Percentiles rank a stretch among this genome's conserved stretches.
Evolutionary conservation across 306 rosid genomes (phyloP).

Genomic region (Lathyrus oleraceus): DNA sequence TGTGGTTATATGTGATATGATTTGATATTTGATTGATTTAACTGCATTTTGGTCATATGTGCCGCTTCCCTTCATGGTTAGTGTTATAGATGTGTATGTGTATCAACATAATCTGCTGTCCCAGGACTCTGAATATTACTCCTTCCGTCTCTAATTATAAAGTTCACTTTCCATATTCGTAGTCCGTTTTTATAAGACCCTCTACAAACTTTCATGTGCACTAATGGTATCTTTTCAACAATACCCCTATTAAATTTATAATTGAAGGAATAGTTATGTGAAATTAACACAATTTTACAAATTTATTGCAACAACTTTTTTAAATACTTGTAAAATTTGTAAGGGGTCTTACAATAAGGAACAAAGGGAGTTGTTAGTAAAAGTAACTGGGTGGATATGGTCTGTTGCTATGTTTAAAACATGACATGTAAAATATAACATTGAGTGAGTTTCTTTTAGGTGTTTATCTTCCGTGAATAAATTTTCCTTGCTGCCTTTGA

Average conservation of each 20-base stretch:
- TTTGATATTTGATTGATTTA: slow-evolving; percentile 15
- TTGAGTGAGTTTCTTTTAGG: slow-evolving; percentile 15
- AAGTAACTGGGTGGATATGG: slow-evolving; percentile 2
- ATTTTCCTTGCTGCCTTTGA: slow-evolving; percentile 37
- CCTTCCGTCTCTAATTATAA: too few relatives aligned
- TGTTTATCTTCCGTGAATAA: slow-evolving; percentile 28
- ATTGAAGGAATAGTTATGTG: too few relatives aligned
- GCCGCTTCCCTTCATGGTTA: slow-evolving; percentile 9
- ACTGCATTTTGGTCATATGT: neutral
- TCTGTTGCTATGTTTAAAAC: slow-evolving; percentile 17
- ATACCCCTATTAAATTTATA: too few relatives aligned
- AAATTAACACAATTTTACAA: too few relatives aligned
- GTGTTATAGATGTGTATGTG: slow-evolving; percentile 15
- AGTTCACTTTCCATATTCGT: too few relatives aligned
- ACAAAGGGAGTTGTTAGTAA: neutral
- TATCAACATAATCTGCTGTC: neutral
- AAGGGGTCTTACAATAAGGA: too few relatives aligned
- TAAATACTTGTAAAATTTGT: too few relatives aligned
- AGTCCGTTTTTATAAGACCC: too few relatives aligned
- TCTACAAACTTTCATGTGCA: too few relatives aligned
- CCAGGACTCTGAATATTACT: neutral
- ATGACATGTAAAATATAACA: slow-evolving; percentile 7
- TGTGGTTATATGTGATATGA: slow-evolving; percentile 7
- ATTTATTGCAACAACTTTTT: too few relatives aligned
- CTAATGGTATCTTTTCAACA: too few relatives aligned